Evolutionary conservation across 805 yeast species (phyloP).

Genomic region (Schwanniomyces polymorphus): DNA sequence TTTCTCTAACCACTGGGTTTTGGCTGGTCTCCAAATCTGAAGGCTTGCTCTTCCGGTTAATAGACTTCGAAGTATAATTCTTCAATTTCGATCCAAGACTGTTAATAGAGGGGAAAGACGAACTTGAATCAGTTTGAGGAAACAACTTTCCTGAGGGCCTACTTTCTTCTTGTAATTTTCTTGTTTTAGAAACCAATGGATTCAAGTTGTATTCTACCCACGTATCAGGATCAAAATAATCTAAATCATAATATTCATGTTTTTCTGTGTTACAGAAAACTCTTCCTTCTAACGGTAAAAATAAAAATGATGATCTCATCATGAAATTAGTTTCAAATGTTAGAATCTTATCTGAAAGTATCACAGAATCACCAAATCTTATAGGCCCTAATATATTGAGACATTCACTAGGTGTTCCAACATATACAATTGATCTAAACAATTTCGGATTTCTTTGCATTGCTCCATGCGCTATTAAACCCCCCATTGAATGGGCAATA

Average conservation of each 20-base stretch:
- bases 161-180: slow-evolving; percentile 24
- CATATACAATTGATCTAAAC: slow-evolving; percentile 75
- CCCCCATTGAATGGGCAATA: slow-evolving; percentile 95
- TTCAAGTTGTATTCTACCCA: slow-evolving; percentile 79
- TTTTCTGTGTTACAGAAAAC: slow-evolving; percentile 67
- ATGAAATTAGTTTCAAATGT: slow-evolving; percentile 82
- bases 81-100: slow-evolving; percentile 26
- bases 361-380: slow-evolving; percentile 76
- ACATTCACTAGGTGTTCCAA: slow-evolving; percentile 82
- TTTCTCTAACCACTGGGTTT: background rate
- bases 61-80: slow-evolving; percentile 21
- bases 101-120: slow-evolving; percentile 22
- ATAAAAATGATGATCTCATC: slow-evolving; percentile 82
- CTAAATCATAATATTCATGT: slow-evolving; percentile 59
- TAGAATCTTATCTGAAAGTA: slow-evolving; percentile 70
- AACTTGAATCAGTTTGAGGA: slow-evolving; percentile 3
- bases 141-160: background rate
- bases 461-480: slow-evolving; percentile 78
- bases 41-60: slow-evolving; percentile 8
- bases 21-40: background rate
- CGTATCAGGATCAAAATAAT: slow-evolving; percentile 74
- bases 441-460: slow-evolving; percentile 66
- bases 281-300: slow-evolving; percentile 73
- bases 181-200: slow-evolving; percentile 60
- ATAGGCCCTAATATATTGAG: slow-evolving; percentile 85